A percentile compares a stretch with the other conserved stretches of the same genome.
Conservation (phyloP, 2,329 filamentous ascomycete species). For the Daldinia sp. region DNA sequence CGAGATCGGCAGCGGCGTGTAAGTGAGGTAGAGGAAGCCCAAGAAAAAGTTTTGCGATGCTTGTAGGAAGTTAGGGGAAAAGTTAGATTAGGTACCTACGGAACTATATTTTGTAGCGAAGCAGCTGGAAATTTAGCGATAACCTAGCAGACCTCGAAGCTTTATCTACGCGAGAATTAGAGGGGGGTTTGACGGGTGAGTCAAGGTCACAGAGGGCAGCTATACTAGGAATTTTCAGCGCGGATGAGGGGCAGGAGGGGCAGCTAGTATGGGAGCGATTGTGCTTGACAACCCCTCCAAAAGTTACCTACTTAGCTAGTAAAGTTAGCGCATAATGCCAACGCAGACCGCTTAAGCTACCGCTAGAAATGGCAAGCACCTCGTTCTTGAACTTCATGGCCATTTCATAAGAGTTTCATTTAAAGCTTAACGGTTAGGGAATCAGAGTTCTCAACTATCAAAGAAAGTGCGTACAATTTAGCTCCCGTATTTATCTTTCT, state of each 20-base stretch:
- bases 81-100: background rate
- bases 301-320: background rate
- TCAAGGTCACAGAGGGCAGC: slow-evolving; percentile 26
- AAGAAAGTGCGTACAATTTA: too few species aligned
- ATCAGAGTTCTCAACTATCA: background rate
- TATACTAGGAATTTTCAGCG: slow-evolving; percentile 29
- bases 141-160: background rate
- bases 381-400: slow-evolving; percentile 17
- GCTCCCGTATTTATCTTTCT: too few species aligned
- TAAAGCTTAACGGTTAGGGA: too few species aligned
- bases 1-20: background rate
- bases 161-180: slow-evolving; percentile 1
- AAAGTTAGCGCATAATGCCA: slow-evolving; percentile 36
- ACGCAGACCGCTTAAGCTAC: slow-evolving; percentile 35
- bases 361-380: slow-evolving; percentile 38
- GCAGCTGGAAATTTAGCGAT: background rate
- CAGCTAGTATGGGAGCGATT: slow-evolving; percentile 1
- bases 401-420: too few species aligned
- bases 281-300: slow-evolving; percentile 38
- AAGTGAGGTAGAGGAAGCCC: background rate
- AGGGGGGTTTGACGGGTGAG: slow-evolving; percentile 27
- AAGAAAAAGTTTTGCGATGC: background rate
- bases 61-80: background rate
- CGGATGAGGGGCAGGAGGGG: slow-evolving; percentile 39
- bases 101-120: background rate